These are phyloP conservation scores for Picochlorum sp. DNA, from an alignment of 139 green algal species.

Conservation along the genomic window DNA sequence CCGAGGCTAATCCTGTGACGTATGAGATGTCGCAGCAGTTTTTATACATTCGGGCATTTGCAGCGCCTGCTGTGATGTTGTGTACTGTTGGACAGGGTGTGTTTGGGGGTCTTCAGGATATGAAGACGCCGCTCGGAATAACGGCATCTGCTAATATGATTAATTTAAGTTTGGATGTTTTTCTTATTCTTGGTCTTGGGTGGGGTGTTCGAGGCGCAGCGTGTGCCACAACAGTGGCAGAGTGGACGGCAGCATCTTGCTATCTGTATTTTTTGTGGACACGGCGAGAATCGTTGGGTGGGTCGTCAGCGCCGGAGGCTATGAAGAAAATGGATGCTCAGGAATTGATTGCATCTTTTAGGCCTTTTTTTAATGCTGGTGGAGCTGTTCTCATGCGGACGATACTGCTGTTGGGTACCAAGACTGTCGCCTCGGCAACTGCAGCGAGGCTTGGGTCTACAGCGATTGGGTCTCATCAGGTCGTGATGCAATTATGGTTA, in stretches of 20 bases:
- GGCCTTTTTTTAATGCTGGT: constrained; percentile 39
- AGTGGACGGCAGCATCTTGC: constrained; percentile 42
- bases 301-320: constrained; percentile 3
- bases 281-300: constrained; percentile 23
- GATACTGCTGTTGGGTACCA: constrained; percentile 52
- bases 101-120: constrained; percentile 60
- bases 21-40: constrained; percentile 37
- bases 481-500: constrained; percentile 65
- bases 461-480: constrained; percentile 55
- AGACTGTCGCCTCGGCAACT: constrained; percentile 55
- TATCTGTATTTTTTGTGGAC: constrained; percentile 39
- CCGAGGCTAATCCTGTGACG: constrained; percentile 17
- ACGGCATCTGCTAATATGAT: constrained; percentile 51
- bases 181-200: constrained; percentile 30
- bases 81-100: constrained; percentile 54
- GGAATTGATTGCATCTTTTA: constrained; percentile 8
- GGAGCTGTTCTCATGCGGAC: constrained; percentile 59
- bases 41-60: constrained; percentile 33
- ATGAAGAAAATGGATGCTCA: not conserved
- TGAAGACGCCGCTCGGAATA: constrained; percentile 53
- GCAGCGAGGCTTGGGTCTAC: constrained; percentile 51
- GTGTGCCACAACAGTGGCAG: constrained; percentile 33
- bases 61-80: constrained; percentile 56
- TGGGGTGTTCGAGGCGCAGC: constrained; percentile 48
- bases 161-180: constrained; percentile 49